Percentiles rank a stretch among this genome's conserved stretches.
Evolutionary conservation across 805 yeast genomes (phyloP).

Genomic region (Candida endomychidarum): DNA sequence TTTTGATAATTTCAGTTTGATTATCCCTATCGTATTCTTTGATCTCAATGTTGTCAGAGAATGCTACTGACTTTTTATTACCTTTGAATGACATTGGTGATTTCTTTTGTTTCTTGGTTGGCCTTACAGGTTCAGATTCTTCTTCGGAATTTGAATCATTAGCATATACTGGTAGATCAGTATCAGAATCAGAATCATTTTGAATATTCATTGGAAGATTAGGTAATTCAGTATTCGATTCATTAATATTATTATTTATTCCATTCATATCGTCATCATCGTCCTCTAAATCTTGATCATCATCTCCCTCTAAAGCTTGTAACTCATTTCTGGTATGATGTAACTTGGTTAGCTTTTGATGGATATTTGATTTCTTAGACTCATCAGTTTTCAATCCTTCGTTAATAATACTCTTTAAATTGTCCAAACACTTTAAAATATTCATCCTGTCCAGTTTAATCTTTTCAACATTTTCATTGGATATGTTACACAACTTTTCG

Average conservation of each 20-base stretch:
- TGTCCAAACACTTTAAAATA: constrained; percentile 27
- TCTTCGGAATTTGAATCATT: constrained; percentile 18
- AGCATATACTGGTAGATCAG: constrained; percentile 24
- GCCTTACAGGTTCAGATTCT: constrained; percentile 15
- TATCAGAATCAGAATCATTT: constrained; percentile 16
- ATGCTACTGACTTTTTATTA: constrained; percentile 36
- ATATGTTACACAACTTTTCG: constrained; percentile 36
- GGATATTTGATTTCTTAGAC: constrained; percentile 30
- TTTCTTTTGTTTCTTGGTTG: constrained; percentile 8
- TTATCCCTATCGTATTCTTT: constrained; percentile 43
- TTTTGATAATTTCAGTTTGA: constrained; percentile 22
- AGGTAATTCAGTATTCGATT: no score
- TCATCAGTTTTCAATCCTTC: constrained; percentile 34
- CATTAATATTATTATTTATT: no score
- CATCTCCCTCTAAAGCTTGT: constrained; percentile 24
- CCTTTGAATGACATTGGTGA: constrained; percentile 22
- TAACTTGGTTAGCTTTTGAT: constrained; percentile 27
- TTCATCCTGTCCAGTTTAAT: constrained; percentile 27
- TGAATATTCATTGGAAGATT: no score
- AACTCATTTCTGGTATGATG: constrained; percentile 32
- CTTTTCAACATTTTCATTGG: constrained; percentile 32
- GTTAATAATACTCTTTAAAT: constrained; percentile 23
- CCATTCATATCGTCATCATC: constrained; percentile 16
- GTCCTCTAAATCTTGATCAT: neutral
- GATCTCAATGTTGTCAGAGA: constrained; percentile 41